Conservation (phyloP, 1,284 basidiomycete species). For the Moesziomyces globuligerus region DNA sequence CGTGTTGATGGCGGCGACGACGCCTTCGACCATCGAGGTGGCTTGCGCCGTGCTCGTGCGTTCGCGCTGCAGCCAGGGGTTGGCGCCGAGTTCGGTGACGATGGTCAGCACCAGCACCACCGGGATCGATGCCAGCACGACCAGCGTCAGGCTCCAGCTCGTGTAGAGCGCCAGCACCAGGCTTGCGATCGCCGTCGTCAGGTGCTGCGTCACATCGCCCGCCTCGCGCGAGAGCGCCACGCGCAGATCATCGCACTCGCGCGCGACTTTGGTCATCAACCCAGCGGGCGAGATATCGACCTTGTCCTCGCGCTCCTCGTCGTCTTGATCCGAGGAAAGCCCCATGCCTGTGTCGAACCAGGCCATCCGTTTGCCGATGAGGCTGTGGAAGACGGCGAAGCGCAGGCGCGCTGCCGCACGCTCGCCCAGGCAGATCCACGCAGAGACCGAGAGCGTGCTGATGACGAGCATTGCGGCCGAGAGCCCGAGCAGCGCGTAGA, state of each 20-base stretch:
- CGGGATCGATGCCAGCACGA: constrained; percentile 91
- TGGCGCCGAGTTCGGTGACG: constrained; percentile 73
- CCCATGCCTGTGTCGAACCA: constrained; percentile 65
- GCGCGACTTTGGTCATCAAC: constrained; percentile 90
- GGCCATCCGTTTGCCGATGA: constrained; percentile 79
- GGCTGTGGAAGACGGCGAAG: constrained; percentile 76
- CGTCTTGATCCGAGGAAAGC: background rate
- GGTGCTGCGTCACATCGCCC: constrained; percentile 81
- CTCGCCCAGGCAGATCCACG: constrained; percentile 92
- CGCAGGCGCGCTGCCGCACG: constrained; percentile 78
- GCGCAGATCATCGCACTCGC: constrained; percentile 93
- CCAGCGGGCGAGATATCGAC: constrained; percentile 76
- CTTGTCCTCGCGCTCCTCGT: constrained; percentile 48
- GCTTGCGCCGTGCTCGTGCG: constrained; percentile 77
- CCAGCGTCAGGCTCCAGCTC: constrained; percentile 85
- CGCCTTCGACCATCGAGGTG: constrained; percentile 81
- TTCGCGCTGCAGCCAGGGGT: constrained; percentile 77
- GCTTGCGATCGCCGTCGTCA: constrained; percentile 81
- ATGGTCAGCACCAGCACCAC: constrained; percentile 77
- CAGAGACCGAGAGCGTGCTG: constrained; percentile 77
- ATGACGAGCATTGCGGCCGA: constrained; percentile 78
- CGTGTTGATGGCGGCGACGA: constrained; percentile 82
- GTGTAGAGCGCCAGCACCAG: constrained; percentile 82
- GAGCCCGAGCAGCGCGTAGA: constrained; percentile 77
- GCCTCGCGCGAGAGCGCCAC: constrained; percentile 81